Evolutionary conservation across 163 green algal species (phyloP), one percentile per base, ranked within the genome.

Genomic region (Chloromonas sp.): DNA sequence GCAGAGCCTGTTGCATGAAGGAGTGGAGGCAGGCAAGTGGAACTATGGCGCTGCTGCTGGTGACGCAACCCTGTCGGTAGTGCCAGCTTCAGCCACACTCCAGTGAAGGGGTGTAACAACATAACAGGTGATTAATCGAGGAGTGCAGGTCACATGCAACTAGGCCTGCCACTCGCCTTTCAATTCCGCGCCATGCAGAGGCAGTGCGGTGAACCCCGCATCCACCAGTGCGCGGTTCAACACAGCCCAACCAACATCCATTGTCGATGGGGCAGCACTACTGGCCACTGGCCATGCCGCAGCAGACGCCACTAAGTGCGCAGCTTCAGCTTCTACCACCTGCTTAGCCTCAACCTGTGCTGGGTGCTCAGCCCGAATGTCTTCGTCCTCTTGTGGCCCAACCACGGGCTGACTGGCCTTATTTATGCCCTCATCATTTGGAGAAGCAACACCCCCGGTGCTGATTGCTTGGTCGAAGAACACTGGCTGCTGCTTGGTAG

Each of bases 191-290:
- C 2, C n/a, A 2, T 57, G 3, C 83, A n/a, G 3, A 2, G 14
- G 71, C 14, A 70, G 60, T 0, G 61, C 61, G 2, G 66, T 80
- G 70, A 88, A 88, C 14, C 85, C 85, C 0, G 82, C 85, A 2
- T 88, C 85, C 0, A 83, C 82, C 3, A 88, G 82, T 60, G 81
- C 60, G 1, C 79, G 76, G 82, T 83, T 88, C n/a, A 88, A 70
- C 0, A 60, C 36, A 2, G 81, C 82, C 85, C 83, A 86, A 36
- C 36, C 36, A 36, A 36, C 36, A 36, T 36, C 36, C 36, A 36
- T 36, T 36, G 36, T 36, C 36, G 36, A 36, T 36, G 36, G 36
- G 36, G 36, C 36, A 36, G 36, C 36, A 36, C 36, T 36, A 36
- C 36, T 36, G 36, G 36, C 36, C 36, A 36, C 36, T 36, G 36